These are phyloP conservation scores for Solanum hybrid DNA, from an alignment of 305 asterid genomes.

Conservation along the genomic window DNA sequence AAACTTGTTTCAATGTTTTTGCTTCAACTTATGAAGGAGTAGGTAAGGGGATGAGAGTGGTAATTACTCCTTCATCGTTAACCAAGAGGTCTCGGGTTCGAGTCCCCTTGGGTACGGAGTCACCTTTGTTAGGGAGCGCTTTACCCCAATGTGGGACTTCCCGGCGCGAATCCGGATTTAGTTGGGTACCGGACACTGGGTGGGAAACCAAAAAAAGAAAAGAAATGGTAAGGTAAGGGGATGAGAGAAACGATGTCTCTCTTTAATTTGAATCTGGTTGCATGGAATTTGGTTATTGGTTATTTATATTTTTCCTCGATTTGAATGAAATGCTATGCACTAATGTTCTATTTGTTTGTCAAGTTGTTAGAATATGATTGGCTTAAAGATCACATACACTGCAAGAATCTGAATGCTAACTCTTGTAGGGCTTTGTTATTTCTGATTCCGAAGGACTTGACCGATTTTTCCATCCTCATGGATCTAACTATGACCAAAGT, in stretches of 20 bases:
- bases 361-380: neutral
- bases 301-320: neutral
- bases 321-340: neutral
- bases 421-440: constrained; percentile 63
- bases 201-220: neutral
- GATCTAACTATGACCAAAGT: constrained; percentile 56
- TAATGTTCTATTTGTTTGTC: neutral
- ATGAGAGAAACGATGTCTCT: neutral
- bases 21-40: neutral
- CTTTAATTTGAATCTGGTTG: neutral
- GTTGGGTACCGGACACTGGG: neutral
- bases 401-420: constrained; percentile 1
- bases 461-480: constrained; percentile 61
- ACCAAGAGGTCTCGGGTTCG: no score
- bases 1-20: neutral
- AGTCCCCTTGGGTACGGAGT: no score
- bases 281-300: neutral
- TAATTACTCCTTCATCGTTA: neutral
- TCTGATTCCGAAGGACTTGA: constrained; percentile 73
- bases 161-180: neutral
- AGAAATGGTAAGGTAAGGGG: neutral
- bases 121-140: accelerated
- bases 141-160: no score
- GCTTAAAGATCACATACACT: neutral
- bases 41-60: neutral